Evolutionary conservation across 2,329 filamentous ascomycete species (phyloP).

Genomic region (Xylariomycetidae sp.): DNA sequence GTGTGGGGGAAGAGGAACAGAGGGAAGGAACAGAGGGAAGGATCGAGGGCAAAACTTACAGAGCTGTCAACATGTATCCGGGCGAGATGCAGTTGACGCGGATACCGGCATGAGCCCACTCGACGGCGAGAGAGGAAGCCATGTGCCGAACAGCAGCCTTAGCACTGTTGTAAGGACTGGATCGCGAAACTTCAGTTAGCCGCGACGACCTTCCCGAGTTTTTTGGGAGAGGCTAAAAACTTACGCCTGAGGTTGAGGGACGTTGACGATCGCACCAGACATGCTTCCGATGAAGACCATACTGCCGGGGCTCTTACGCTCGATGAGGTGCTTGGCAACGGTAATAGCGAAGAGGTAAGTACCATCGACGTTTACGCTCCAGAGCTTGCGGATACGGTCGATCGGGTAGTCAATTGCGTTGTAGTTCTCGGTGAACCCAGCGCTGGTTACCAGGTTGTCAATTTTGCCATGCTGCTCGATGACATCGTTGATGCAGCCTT

Average conservation of each 20-base stretch:
- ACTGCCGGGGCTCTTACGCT: slow-evolving; percentile 70
- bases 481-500: slow-evolving; percentile 66
- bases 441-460: slow-evolving; percentile 91
- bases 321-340: slow-evolving; percentile 85
- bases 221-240: slow-evolving; percentile 17
- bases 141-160: slow-evolving; percentile 91
- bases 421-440: slow-evolving; percentile 94
- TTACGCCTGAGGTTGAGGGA: slow-evolving; percentile 83
- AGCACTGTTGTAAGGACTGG: slow-evolving; percentile 78
- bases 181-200: slow-evolving; percentile 9
- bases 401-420: slow-evolving; percentile 87
- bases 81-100: slow-evolving; percentile 94
- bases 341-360: slow-evolving; percentile 84
- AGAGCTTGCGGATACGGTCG: slow-evolving; percentile 88
- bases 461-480: slow-evolving; percentile 72
- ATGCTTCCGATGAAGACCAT: slow-evolving; percentile 96
- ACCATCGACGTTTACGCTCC: slow-evolving; percentile 88
- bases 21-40: no score
- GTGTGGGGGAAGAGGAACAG: no score
- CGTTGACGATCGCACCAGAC: slow-evolving; percentile 89
- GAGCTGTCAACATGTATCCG: slow-evolving; percentile 91
- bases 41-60: no score
- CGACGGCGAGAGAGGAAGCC: slow-evolving; percentile 81
- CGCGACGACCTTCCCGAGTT: neutral
- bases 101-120: slow-evolving; percentile 86